These are phyloP conservation scores for Letharia columbiana DNA, from an alignment of 495 filamentous ascomycete genomes.

Conservation along the genomic window DNA sequence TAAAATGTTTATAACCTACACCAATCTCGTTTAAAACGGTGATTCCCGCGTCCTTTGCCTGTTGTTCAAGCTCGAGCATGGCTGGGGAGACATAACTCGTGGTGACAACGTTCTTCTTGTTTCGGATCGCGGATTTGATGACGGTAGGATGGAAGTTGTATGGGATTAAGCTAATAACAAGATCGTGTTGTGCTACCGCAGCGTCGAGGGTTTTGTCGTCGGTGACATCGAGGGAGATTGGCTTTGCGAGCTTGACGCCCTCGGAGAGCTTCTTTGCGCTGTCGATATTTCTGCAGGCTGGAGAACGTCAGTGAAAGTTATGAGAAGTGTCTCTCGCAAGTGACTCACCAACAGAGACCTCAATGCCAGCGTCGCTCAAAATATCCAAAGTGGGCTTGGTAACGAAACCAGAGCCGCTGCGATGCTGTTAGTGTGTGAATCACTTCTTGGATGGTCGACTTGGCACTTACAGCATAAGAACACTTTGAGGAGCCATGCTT, in stretches of 20 bases:
- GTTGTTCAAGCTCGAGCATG: constrained; percentile 79
- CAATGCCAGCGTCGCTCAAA: constrained; percentile 62
- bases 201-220: constrained; percentile 67
- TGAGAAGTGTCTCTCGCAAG: background rate
- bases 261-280: constrained; percentile 63
- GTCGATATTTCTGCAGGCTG: constrained; percentile 80
- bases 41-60: constrained; percentile 84
- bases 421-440: background rate
- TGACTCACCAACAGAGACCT: constrained; percentile 69
- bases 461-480: background rate
- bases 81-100: constrained; percentile 91
- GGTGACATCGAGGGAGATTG: constrained; percentile 44
- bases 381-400: constrained; percentile 72
- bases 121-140: constrained; percentile 87
- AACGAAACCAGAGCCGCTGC: constrained; percentile 34
- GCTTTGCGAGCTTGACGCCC: no score
- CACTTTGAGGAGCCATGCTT: background rate
- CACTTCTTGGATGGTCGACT: background rate
- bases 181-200: constrained; percentile 65
- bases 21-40: constrained; percentile 99
- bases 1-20: constrained; percentile 2
- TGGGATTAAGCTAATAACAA: constrained; percentile 79
- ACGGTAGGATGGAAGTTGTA: constrained; percentile 87
- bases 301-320: constrained; percentile 8
- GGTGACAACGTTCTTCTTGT: constrained; percentile 93